Percentiles rank a stretch among this genome's conserved stretches.
Conservation (phyloP, 1,284 basidiomycete genomes). For the Stereum hirsutum region DNA sequence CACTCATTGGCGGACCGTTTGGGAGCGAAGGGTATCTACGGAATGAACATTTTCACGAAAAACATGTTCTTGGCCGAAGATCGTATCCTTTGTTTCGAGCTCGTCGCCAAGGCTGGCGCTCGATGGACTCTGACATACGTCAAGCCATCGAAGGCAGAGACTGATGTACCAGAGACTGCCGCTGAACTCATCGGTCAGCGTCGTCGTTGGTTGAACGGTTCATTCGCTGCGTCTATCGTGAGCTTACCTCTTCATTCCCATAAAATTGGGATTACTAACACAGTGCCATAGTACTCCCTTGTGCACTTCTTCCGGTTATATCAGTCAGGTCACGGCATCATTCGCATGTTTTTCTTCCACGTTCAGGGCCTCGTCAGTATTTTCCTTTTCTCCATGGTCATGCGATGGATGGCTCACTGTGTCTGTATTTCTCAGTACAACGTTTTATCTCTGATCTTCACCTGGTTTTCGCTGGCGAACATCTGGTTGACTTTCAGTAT, state of each 20-base stretch:
- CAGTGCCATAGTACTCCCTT: slow-evolving; percentile 84
- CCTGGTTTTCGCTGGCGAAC: slow-evolving; percentile 91
- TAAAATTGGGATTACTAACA: background rate
- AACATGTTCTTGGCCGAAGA: slow-evolving; percentile 96
- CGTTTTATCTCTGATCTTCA: slow-evolving; percentile 73
- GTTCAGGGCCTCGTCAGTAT: slow-evolving; percentile 76
- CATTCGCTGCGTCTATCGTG: slow-evolving; percentile 91
- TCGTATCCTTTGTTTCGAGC: slow-evolving; percentile 94
- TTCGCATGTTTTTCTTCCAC: slow-evolving; percentile 94
- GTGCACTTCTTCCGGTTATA: slow-evolving; percentile 93
- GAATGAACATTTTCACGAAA: slow-evolving; percentile 97
- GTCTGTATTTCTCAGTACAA: slow-evolving; percentile 46
- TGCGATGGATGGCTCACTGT: background rate
- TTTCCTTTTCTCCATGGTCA: background rate
- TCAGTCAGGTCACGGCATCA: slow-evolving; percentile 72
- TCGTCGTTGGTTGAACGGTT: slow-evolving; percentile 94
- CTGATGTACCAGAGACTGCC: slow-evolving; percentile 87
- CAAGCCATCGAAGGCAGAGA: slow-evolving; percentile 93
- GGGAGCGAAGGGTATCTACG: slow-evolving; percentile 90
- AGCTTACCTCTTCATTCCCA: slow-evolving; percentile 5
- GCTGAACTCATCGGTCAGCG: slow-evolving; percentile 92
- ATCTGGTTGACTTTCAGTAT: slow-evolving; percentile 95
- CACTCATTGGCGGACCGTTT: slow-evolving; percentile 90
- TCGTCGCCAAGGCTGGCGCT: slow-evolving; percentile 85
- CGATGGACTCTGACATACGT: slow-evolving; percentile 91